These are phyloP conservation scores for Suillus subaureus DNA, from an alignment of 768 basidiomycete species.

Conservation along the genomic window DNA sequence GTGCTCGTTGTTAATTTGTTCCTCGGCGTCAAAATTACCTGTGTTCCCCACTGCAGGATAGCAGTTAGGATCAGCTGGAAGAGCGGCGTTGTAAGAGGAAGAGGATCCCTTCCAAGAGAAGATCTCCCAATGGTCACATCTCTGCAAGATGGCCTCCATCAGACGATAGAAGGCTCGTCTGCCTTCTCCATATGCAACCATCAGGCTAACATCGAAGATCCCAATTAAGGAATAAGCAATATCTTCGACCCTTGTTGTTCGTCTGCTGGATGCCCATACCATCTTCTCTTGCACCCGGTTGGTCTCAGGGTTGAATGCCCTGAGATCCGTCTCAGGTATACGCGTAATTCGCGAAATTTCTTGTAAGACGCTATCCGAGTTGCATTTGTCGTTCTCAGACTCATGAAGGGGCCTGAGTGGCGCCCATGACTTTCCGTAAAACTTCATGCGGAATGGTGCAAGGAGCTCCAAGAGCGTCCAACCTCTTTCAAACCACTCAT, in stretches of 20 bases:
- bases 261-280: constrained; percentile 32
- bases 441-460: constrained; percentile 7
- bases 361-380: not conserved
- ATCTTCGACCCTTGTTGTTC: constrained; percentile 32
- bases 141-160: constrained; percentile 19
- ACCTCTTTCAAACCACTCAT: constrained; percentile 14
- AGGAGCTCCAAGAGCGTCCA: constrained; percentile 13
- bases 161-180: constrained; percentile 31
- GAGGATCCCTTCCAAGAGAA: constrained; percentile 29
- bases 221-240: constrained; percentile 31
- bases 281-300: constrained; percentile 24
- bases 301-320: not conserved
- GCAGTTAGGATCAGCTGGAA: constrained; percentile 24
- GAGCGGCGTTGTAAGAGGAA: constrained; percentile 19
- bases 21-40: not conserved
- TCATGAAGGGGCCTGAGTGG: constrained; percentile 5
- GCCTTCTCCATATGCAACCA: constrained; percentile 34
- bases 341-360: constrained; percentile 4
- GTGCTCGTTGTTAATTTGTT: not conserved
- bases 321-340: constrained; percentile 4
- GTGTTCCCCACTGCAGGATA: constrained; percentile 12
- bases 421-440: constrained; percentile 10
- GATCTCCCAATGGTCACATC: constrained; percentile 22
- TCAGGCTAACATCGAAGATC: constrained; percentile 25
- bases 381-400: constrained; percentile 5